Evolutionary conservation across 2,329 filamentous ascomycete genomes (phyloP).

Genomic region (Clonostachys solani): DNA sequence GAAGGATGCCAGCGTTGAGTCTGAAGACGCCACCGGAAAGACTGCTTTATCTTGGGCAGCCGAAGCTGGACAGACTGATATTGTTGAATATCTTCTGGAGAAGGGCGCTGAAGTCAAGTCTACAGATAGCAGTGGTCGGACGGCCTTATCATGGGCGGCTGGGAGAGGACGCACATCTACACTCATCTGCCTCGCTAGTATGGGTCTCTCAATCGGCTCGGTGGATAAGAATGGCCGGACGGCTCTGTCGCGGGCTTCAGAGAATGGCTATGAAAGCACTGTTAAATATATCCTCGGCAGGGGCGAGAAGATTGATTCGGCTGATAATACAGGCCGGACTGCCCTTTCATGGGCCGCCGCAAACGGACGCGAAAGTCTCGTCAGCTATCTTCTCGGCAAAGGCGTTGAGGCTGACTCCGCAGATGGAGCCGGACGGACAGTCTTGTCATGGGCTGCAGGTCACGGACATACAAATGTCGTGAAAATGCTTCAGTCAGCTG

Average conservation of each 20-base stretch:
- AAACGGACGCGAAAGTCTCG: no score
- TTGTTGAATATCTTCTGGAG: not conserved
- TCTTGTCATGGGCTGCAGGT: no score
- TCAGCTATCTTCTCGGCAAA: no score
- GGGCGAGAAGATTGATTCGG: no score
- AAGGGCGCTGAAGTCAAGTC: conserved; percentile 3
- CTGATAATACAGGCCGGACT: no score
- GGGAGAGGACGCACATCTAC: not conserved
- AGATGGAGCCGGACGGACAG: no score
- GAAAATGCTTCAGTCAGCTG: no score
- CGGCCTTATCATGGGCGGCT: not conserved
- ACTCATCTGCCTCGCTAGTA: not conserved
- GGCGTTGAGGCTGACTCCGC: no score
- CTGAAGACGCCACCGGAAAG: not conserved
- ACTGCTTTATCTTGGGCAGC: not conserved
- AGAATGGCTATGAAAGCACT: no score
- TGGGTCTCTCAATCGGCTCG: not conserved
- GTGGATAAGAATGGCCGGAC: not conserved
- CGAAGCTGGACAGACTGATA: not conserved
- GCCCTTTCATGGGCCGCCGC: no score
- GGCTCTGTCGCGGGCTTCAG: not conserved
- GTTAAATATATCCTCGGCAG: no score
- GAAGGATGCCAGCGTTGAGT: conserved; percentile 4
- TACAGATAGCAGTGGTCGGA: not conserved
- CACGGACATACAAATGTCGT: no score